Percentiles rank a stretch among this genome's conserved stretches.
Conservation (phyloP, 2,329 filamentous ascomycete genomes). For the Aureobasidium sp. region DNA sequence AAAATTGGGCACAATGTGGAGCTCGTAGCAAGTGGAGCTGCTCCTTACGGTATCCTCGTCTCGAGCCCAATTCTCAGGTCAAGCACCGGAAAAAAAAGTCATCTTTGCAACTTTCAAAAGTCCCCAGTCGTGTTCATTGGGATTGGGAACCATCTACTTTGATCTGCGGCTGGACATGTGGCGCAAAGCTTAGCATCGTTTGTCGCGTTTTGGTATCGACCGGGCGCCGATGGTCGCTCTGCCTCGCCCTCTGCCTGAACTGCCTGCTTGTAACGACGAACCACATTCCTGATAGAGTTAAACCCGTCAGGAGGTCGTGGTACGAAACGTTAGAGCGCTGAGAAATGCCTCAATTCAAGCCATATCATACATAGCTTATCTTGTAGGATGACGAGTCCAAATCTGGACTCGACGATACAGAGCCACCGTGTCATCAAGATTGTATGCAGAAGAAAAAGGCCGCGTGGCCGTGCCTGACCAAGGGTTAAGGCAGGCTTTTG, state of each 20-base stretch:
- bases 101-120: background rate
- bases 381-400: constrained; percentile 2
- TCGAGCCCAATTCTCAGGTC: background rate
- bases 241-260: background rate
- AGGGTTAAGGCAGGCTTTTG: background rate
- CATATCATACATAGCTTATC: background rate
- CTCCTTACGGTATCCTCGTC: background rate
- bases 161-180: constrained; percentile 3
- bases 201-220: constrained; percentile 1
- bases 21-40: background rate
- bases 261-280: background rate
- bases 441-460: background rate
- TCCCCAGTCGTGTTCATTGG: background rate
- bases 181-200: constrained; percentile 7
- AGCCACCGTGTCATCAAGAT: constrained; percentile 12
- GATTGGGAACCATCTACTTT: background rate
- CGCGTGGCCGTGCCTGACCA: constrained; percentile 5
- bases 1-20: background rate
- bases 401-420: background rate
- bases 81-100: background rate
- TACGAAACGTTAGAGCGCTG: background rate
- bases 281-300: background rate
- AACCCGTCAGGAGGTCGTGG: background rate
- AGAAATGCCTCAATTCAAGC: background rate
- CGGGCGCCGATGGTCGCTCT: background rate